A percentile compares a stretch with the other conserved stretches of the same genome.
phyloP scores from a whole-genome alignment of 352 stramenopile genomes.

The Pythium sukuiense region DNA sequence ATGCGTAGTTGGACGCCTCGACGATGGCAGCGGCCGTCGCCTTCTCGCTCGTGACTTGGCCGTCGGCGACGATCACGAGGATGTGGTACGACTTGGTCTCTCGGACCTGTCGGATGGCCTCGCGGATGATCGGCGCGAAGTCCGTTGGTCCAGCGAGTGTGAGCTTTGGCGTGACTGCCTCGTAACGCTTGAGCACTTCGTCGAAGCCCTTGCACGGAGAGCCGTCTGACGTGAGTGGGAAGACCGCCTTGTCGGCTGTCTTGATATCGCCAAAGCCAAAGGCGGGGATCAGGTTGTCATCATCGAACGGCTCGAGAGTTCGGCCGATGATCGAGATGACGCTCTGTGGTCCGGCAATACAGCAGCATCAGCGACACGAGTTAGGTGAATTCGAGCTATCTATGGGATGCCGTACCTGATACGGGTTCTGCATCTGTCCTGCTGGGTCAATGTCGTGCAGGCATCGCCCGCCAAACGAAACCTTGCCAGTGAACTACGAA shows the following conservation, averaged over 20 bases:
- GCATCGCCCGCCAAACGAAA: conserved; percentile 57
- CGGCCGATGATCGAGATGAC: conserved; percentile 72
- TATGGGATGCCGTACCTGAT: conserved; percentile 36
- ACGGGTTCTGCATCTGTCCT: conserved; percentile 52
- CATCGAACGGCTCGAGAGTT: conserved; percentile 66
- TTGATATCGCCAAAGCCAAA: conserved; percentile 73
- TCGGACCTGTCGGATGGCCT: conserved; percentile 60
- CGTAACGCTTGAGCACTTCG: conserved; percentile 57
- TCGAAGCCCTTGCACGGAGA: conserved; percentile 49
- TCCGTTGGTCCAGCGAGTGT: conserved; percentile 64
- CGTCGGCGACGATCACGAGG: conserved; percentile 77
- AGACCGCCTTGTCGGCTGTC: conserved; percentile 55
- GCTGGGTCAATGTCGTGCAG: conserved; percentile 72
- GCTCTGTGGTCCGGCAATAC: conserved; percentile 24
- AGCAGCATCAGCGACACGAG: not conserved
- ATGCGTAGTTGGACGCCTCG: conserved; percentile 64
- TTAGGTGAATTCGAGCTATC: not conserved
- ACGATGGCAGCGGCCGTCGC: conserved; percentile 68
- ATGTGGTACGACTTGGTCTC: conserved; percentile 57
- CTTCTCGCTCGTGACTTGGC: conserved; percentile 65
- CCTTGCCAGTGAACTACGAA: conserved; percentile 61
- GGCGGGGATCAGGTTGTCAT: conserved; percentile 67
- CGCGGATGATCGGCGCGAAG: conserved; percentile 79
- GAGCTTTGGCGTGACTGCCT: conserved; percentile 48
- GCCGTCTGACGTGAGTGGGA: conserved; percentile 45